Evolutionary conservation across 257 asterid genomes (phyloP).

Genomic region (Sherardia arvensis): DNA sequence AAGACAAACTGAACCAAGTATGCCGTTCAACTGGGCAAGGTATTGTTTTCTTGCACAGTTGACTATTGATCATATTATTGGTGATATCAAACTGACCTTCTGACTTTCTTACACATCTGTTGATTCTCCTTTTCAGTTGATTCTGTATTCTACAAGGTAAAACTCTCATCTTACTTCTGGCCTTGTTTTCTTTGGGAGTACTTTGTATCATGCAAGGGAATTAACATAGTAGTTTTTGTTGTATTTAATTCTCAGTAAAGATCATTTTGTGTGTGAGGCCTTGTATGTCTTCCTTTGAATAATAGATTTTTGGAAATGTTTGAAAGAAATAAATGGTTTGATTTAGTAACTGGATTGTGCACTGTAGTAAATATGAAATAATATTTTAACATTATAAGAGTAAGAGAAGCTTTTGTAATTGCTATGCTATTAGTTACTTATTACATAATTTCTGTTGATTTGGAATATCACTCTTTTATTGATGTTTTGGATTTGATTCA

Average conservation of each 20-base stretch:
- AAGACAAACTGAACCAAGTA: slow-evolving; percentile 74
- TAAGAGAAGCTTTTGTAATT: neutral
- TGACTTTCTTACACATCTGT: slow-evolving; percentile 7
- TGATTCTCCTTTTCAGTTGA: slow-evolving; percentile 41
- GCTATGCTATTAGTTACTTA: neutral
- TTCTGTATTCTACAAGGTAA: slow-evolving; percentile 73
- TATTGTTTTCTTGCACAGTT: neutral
- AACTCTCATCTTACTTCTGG: neutral
- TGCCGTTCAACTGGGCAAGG: slow-evolving; percentile 45
- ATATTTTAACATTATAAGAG: neutral
- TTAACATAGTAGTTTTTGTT: neutral
- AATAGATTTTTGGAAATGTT: no score
- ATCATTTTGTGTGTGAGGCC: no score
- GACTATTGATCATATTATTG: neutral
- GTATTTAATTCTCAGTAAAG: no score
- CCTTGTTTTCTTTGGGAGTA: neutral
- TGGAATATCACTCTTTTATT: slow-evolving; percentile 1
- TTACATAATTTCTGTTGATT: neutral
- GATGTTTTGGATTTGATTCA: neutral
- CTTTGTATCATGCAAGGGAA: neutral
- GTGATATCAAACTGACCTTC: slow-evolving; percentile 3
- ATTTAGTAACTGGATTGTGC: no score
- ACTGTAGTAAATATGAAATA: neutral
- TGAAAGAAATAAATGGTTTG: no score
- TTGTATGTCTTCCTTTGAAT: no score